A percentile compares a stretch with the other conserved stretches of the same genome.
These are phyloP conservation scores for Naumovozyma castellii DNA, from an alignment of 805 yeast species.

Conservation along the genomic window DNA sequence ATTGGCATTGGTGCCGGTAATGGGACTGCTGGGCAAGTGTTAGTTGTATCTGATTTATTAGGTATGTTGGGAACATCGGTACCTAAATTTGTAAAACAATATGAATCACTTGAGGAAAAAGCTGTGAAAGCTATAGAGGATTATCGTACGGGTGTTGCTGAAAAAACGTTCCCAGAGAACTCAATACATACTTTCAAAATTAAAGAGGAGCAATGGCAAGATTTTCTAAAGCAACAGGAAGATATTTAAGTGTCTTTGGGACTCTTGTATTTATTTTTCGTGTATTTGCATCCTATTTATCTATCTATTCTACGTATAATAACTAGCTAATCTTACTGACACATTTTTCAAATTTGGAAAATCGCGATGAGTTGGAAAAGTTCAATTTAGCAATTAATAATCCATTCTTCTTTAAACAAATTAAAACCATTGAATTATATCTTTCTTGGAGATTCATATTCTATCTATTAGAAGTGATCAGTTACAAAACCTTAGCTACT, in stretches of 20 bases:
- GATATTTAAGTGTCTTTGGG: no score
- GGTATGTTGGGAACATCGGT: constrained; percentile 55
- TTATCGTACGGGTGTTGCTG: constrained; percentile 54
- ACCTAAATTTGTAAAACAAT: constrained; percentile 72
- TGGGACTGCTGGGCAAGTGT: constrained; percentile 75
- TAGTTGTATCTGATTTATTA: constrained; percentile 75
- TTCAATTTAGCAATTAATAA: neutral
- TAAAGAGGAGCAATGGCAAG: constrained; percentile 48
- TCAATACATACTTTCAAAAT: constrained; percentile 59
- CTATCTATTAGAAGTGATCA: no score
- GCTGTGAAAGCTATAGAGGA: constrained; percentile 43
- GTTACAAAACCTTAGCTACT: neutral
- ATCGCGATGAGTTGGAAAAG: neutral
- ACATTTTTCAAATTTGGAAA: neutral
- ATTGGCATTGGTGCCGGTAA: constrained; percentile 96
- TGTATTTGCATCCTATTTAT: no score
- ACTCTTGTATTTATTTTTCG: no score
- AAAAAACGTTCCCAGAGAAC: constrained; percentile 48
- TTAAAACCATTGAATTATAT: no score
- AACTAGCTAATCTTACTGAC: no score
- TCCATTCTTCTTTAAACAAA: neutral
- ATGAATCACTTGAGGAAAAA: constrained; percentile 40
- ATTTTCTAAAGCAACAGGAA: constrained; percentile 23
- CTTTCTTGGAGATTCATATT: no score
- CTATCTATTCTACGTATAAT: no score